Evolutionary conservation across 345 rosid species (phyloP), one percentile per base, ranked within the genome.

Genomic region (Camelina neglecta): DNA sequence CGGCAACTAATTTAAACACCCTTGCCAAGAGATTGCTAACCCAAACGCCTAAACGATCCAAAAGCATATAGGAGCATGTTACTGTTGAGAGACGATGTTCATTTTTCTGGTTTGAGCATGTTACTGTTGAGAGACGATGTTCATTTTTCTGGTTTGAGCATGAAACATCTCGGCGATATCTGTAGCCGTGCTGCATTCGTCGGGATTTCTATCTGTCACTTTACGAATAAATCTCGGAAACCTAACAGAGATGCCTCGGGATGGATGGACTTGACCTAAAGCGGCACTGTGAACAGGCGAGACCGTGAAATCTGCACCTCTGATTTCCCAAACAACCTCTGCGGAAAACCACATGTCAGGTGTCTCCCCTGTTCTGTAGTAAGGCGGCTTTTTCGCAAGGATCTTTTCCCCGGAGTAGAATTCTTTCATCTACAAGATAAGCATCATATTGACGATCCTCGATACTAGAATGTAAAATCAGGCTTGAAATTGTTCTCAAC

Each of bases 321-420:
- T 84, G 60, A 91, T 85, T 82, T 84, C 93, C 97, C 98, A 93
- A 12, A 91, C 94, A 21, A 83, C 77, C 72, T 86, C 91, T 4
- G 93, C 80, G 5, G 88, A 50, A 77, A 93, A 89, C 98, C 98
- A 91, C 86, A 86, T 73, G 65, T 91, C 93, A 2, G 97, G 92
- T 42, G 69, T 84, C 85, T 93, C 97, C 6, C 75, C 85, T 20
- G 97, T 93, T 67, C 80, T 80, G 72, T 91, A 93, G 79, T 91
- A 93, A 15, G 86, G 75, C 6, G 94, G 93, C 71, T 85, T 91
- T 74, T 84, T 91, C 11, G 78, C 50, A 62, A 91, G 78, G 53
- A 88, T 78, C 86, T 74, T 86, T 29, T 91, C 98, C 45, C 82
- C 88, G 0, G 89, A 82, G 76, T 86, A 93, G 71, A 77, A 79